phyloP scores from a whole-genome alignment of 176 grass and related monocot species.

The Zoysia pacifica region DNA sequence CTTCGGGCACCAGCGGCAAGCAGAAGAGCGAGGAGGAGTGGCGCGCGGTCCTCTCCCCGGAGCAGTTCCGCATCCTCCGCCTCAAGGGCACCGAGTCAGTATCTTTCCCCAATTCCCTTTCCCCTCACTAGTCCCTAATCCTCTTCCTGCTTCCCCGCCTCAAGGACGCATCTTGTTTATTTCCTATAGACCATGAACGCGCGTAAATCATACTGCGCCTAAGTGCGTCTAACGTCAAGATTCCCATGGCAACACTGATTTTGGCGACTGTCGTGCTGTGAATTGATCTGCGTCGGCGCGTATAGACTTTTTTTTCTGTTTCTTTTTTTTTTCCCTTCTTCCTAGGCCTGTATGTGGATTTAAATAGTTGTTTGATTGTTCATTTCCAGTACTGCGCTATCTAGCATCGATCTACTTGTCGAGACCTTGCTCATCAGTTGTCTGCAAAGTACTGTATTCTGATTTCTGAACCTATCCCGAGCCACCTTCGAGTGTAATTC shows the following conservation, averaged over 20 bases:
- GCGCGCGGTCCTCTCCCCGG: conserved; percentile 55
- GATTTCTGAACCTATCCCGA: not conserved
- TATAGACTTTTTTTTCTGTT: too few species aligned
- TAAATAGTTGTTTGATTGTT: not conserved
- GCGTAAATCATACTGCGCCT: not conserved
- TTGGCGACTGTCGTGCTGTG: not conserved
- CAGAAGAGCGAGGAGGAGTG: conserved; percentile 66
- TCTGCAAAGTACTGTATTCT: not conserved
- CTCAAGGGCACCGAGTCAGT: conserved; percentile 91
- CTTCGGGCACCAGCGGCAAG: conserved; percentile 36
- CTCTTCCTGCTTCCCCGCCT: not conserved
- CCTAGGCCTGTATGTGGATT: not conserved
- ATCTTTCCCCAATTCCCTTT: not conserved
- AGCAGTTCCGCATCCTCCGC: conserved; percentile 96
- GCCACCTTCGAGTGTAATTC: not conserved
- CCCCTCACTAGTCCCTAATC: too few species aligned
- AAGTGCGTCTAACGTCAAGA: not conserved
- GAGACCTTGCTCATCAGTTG: not conserved
- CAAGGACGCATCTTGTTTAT: not conserved
- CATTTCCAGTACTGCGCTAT: not conserved
- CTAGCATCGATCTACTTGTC: too few species aligned
- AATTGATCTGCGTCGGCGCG: not conserved
- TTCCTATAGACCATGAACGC: not conserved
- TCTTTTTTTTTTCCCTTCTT: too few species aligned
- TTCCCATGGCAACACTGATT: not conserved